Conservation (phyloP, 768 basidiomycete genomes). For the Leccinum longicurvipes region DNA sequence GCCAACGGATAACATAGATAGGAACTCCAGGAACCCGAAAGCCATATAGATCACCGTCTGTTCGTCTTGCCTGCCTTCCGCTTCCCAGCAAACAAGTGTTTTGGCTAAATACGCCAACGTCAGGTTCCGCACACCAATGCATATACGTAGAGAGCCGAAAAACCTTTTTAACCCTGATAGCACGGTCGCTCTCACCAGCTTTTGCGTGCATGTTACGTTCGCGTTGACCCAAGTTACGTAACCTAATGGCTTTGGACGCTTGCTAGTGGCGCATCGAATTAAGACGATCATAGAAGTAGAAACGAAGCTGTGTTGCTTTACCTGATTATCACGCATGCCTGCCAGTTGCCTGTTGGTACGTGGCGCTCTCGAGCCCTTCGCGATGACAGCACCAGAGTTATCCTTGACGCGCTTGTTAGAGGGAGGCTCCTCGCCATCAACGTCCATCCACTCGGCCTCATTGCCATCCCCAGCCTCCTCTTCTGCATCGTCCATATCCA, state of each 20-base stretch:
- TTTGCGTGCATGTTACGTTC: constrained; percentile 84
- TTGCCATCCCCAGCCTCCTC: constrained; percentile 35
- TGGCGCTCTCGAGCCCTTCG: constrained; percentile 54
- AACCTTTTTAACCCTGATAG: constrained; percentile 82
- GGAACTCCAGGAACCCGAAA: background rate
- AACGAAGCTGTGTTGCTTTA: constrained; percentile 23
- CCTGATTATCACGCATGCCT: constrained; percentile 74
- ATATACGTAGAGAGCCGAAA: constrained; percentile 19
- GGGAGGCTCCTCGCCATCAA: constrained; percentile 47
- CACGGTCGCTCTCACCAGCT: constrained; percentile 87
- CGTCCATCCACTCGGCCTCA: constrained; percentile 53
- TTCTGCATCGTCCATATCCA: constrained; percentile 55
- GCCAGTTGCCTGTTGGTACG: constrained; percentile 70
- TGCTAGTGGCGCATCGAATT: constrained; percentile 46
- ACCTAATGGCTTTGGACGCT: constrained; percentile 71
- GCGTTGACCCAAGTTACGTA: constrained; percentile 86
- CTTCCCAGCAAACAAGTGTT: constrained; percentile 83
- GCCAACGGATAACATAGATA: constrained; percentile 4
- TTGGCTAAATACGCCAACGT: constrained; percentile 52
- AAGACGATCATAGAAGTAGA: background rate
- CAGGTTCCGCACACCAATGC: background rate
- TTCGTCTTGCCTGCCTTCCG: constrained; percentile 81
- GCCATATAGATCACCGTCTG: constrained; percentile 48
- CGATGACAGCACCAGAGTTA: constrained; percentile 53
- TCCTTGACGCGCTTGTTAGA: constrained; percentile 61